Conservation (phyloP, 163 green algal genomes). For the Chlamydomonas reinhardtii region DNA sequence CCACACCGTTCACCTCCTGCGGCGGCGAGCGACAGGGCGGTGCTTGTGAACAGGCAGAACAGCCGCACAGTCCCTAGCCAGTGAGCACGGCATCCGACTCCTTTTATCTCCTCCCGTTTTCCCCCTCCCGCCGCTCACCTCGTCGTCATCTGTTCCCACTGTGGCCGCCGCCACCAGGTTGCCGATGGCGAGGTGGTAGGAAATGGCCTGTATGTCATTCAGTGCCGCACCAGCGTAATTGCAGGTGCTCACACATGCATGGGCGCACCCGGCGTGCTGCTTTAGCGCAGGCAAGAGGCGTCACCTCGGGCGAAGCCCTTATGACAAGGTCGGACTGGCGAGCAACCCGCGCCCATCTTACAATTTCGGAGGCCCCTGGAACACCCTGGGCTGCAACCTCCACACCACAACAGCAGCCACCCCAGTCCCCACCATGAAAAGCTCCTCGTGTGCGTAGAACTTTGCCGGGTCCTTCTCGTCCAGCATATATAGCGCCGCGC, state of each 20-base stretch:
- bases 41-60: too few species aligned
- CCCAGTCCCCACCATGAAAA: conserved; percentile 27
- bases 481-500: conserved; percentile 16
- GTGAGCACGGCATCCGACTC: too few species aligned
- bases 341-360: too few species aligned
- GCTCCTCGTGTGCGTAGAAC: conserved; percentile 33
- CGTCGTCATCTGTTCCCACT: conserved; percentile 20
- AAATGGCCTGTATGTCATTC: background rate
- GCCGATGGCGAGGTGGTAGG: conserved; percentile 40
- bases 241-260: too few species aligned
- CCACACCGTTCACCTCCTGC: conserved; percentile 26
- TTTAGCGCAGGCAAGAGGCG: too few species aligned
- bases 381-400: too few species aligned
- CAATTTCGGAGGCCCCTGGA: too few species aligned
- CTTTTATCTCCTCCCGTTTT: background rate
- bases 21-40: background rate
- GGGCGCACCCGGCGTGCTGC: too few species aligned
- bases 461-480: background rate
- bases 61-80: too few species aligned
- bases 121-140: background rate
- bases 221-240: too few species aligned
- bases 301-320: too few species aligned
- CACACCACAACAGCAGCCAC: background rate
- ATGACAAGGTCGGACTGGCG: too few species aligned
- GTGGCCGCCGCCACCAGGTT: conserved; percentile 38